Evolutionary conservation across 257 asterid species (phyloP).

Genomic region (Plantago ovata): DNA sequence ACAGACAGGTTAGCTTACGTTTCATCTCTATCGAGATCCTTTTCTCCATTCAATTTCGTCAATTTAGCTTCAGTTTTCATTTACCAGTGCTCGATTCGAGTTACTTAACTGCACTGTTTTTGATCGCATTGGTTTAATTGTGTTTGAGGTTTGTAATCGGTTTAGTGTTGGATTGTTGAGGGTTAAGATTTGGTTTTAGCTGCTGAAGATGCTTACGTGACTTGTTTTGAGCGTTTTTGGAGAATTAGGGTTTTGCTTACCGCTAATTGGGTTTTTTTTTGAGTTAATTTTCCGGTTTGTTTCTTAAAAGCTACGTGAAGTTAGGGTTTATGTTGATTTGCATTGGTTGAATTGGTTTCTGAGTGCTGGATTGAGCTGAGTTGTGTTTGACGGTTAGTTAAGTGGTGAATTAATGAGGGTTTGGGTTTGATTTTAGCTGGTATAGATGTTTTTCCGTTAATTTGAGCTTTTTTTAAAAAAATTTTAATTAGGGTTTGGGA

Average conservation of each 20-base stretch:
- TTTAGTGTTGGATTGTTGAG: not conserved
- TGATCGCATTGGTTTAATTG: too few relatives aligned
- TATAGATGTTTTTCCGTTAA: too few relatives aligned
- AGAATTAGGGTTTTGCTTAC: slow-evolving; percentile 35
- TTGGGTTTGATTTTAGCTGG: too few relatives aligned
- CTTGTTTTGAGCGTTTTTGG: slow-evolving; percentile 1
- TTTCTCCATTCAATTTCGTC: not conserved
- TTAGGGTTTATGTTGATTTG: not conserved
- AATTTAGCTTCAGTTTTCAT: not conserved
- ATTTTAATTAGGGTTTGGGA: too few relatives aligned
- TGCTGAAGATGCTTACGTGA: not conserved
- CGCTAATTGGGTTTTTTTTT: slow-evolving; percentile 11
- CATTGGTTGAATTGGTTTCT: too few relatives aligned
- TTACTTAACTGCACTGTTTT: too few relatives aligned
- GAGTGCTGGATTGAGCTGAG: too few relatives aligned
- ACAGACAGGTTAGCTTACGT: slow-evolving; percentile 48
- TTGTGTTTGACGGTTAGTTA: too few relatives aligned
- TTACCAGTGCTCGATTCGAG: not conserved
- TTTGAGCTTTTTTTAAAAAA: too few relatives aligned
- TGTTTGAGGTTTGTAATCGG: not conserved
- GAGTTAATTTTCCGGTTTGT: not conserved
- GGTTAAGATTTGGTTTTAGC: not conserved
- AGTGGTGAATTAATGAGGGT: too few relatives aligned
- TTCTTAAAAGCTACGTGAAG: slow-evolving; percentile 3
- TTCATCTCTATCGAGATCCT: slow-evolving; percentile 13